These are phyloP conservation scores for Saturnispora diversa DNA, from an alignment of 805 yeast genomes.

Conservation along the genomic window DNA sequence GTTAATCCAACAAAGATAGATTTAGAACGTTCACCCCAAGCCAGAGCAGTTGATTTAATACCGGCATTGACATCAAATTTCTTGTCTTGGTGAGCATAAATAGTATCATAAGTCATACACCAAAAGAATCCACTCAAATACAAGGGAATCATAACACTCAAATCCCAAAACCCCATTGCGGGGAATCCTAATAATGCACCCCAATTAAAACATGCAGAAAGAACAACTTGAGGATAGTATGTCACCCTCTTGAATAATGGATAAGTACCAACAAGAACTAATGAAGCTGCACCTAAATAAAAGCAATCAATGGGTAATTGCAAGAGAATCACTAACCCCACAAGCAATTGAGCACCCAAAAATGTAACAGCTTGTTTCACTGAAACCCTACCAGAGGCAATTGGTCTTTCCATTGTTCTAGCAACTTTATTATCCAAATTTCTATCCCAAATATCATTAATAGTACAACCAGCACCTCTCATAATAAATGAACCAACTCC, in stretches of 20 bases:
- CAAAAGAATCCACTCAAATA: constrained; percentile 73
- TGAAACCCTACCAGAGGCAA: constrained; percentile 77
- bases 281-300: constrained; percentile 69
- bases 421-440: constrained; percentile 78
- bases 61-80: constrained; percentile 82
- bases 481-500: constrained; percentile 80
- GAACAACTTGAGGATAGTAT: constrained; percentile 83
- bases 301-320: constrained; percentile 77
- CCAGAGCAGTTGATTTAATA: constrained; percentile 88
- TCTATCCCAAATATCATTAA: constrained; percentile 82
- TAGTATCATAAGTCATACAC: constrained; percentile 94
- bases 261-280: constrained; percentile 74
- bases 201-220: constrained; percentile 86
- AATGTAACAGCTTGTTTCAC: constrained; percentile 62
- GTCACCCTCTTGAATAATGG: constrained; percentile 94
- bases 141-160: constrained; percentile 69
- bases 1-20: constrained; percentile 58
- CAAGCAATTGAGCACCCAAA: constrained; percentile 62
- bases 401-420: constrained; percentile 86
- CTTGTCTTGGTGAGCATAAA: constrained; percentile 97
- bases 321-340: constrained; percentile 65
- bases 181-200: constrained; percentile 92
- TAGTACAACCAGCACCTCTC: constrained; percentile 98
- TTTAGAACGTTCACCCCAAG: constrained; percentile 82
- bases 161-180: constrained; percentile 82